These are phyloP conservation scores for Lotus japonicus DNA, from an alignment of 306 rosid species.

Conservation along the genomic window DNA sequence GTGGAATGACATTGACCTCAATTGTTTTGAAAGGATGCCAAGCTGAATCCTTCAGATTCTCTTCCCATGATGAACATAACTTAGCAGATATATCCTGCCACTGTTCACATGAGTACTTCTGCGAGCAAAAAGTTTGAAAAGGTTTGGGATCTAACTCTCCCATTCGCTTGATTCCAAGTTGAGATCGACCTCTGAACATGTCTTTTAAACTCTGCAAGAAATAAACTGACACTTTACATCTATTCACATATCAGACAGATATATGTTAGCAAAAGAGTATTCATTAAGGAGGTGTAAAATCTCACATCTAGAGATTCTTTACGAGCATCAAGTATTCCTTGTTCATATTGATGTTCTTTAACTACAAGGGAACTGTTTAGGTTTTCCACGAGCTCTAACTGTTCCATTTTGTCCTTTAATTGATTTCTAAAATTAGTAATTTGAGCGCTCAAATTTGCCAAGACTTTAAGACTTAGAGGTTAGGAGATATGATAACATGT, in stretches of 20 bases:
- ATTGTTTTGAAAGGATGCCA: constrained; percentile 30
- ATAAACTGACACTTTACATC: not conserved
- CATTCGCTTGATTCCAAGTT: constrained; percentile 23
- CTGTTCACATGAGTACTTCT: constrained; percentile 3
- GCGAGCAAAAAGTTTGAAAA: constrained; percentile 22
- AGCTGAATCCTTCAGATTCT: constrained; percentile 11
- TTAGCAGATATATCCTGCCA: constrained; percentile 24
- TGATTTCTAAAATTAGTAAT: constrained; percentile 8
- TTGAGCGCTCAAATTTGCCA: constrained; percentile 5
- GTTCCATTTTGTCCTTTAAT: constrained; percentile 24
- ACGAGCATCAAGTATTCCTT: constrained; percentile 28
- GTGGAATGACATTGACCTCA: constrained; percentile 5
- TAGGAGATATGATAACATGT: no score
- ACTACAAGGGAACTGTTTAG: not conserved
- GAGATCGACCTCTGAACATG: constrained; percentile 16
- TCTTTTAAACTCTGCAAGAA: constrained; percentile 16
- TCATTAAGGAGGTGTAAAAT: not conserved
- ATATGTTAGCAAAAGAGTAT: not conserved
- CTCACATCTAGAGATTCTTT: constrained; percentile 21
- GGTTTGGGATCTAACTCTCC: constrained; percentile 30
- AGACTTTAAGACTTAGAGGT: not conserved
- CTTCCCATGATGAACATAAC: constrained; percentile 30
- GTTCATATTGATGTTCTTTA: constrained; percentile 15
- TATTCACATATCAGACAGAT: not conserved
- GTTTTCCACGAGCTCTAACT: constrained; percentile 10